Evolutionary conservation across 73 alveolate species (phyloP), one percentile per base, ranked within the genome.

Genomic region (Uronychia binucleata): DNA sequence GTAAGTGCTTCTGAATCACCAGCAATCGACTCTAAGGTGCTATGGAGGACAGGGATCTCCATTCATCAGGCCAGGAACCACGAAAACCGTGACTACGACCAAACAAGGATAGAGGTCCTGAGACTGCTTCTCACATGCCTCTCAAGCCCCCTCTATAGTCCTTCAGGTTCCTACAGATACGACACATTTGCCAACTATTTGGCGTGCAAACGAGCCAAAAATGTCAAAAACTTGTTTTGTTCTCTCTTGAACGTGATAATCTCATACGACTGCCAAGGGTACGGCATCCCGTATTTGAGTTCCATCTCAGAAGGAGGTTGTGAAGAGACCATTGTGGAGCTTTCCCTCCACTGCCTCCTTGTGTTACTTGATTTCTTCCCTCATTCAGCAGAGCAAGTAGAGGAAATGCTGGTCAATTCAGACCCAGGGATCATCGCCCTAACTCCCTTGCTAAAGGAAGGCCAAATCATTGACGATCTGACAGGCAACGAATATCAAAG

Each of bases 41-140:
- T 89, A 27, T 89, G 95, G 95, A 84, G 77, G 81, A 77, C 81
- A 5, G 95, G 95, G 13, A 85, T 89, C 19, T 79, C 86, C 27
- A 84, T 86, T n/a, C 57, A 76, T 29, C 80, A 77, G 81, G 94
- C 89, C 26, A 85, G 86, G 8, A 89, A 89, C 79, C 88, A 84
- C 35, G 34, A 89, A 77, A 26, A 29, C 30, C n/a, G 77, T 31
- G 28, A 85, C 25, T 89, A 84, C 60, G 85, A 89, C 59, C 46
- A 35, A 59, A 57, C 30, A 29, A 83, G 95, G 58, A 74, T 84
- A 14, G 84, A 74, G 46, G 59, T 83, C 0, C 57, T 89, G 75
- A 83, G 95, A 75, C 87, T 84, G n/a, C 26, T 89, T 74, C 83
- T 89, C 19, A 31, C 74, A 0, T 58, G 75, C 32, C 83, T 89